Conservation (phyloP, 371 early-diverging fungal species). For the Mortierella sp. region DNA sequence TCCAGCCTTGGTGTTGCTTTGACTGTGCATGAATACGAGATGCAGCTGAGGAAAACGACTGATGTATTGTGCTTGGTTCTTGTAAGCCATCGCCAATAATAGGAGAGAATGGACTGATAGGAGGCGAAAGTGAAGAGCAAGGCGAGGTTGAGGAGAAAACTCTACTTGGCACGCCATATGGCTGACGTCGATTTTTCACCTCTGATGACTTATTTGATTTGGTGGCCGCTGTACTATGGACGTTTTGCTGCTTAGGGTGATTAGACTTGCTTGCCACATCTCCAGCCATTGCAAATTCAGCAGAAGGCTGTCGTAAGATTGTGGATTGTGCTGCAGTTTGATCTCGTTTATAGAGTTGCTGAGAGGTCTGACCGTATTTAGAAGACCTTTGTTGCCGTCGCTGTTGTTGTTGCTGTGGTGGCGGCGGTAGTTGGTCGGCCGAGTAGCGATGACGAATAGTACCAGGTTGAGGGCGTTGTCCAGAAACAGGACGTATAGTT, state of each 20-base stretch:
- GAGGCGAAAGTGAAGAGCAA: slow-evolving; percentile 26
- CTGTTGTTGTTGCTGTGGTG: neutral
- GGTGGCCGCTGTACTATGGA: neutral
- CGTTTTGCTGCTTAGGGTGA: neutral
- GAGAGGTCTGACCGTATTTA: too few relatives aligned
- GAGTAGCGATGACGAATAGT: neutral
- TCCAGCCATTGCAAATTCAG: too few relatives aligned
- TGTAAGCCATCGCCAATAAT: neutral
- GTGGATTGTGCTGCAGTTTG: too few relatives aligned
- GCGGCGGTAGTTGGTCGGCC: neutral
- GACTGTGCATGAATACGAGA: neutral
- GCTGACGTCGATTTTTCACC: neutral
- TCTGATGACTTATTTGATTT: neutral
- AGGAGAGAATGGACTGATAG: slow-evolving; percentile 27
- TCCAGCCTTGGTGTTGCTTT: neutral
- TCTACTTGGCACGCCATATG: neutral
- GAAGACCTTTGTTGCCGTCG: neutral
- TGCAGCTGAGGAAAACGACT: neutral
- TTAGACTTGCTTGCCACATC: too few relatives aligned
- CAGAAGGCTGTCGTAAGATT: too few relatives aligned
- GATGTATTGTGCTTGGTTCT: slow-evolving; percentile 1
- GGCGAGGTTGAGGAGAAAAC: slow-evolving; percentile 2
- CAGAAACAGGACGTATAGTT: neutral
- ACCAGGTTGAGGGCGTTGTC: neutral
- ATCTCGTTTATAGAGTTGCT: too few relatives aligned